Percentiles rank a stretch among this genome's conserved stretches.
Evolutionary conservation across 345 rosid species (phyloP).

Genomic region (Kandelia obovata): DNA sequence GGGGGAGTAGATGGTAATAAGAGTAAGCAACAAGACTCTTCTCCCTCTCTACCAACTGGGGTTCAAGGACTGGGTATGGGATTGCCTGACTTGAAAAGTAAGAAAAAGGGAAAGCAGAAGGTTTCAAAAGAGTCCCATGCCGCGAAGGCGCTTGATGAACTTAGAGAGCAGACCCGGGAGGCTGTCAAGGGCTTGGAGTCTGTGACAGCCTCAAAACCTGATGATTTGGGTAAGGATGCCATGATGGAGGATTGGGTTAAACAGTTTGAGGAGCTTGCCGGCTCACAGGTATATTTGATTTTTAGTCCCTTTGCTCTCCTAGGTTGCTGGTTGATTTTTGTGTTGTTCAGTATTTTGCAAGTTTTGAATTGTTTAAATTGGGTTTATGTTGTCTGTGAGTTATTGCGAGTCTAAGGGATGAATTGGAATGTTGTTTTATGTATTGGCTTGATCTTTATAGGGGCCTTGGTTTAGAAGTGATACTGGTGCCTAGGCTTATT

Average conservation of each 20-base stretch:
- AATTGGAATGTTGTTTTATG: too few species aligned
- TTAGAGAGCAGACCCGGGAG: conserved; percentile 82
- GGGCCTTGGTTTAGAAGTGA: too few species aligned
- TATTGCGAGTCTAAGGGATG: too few species aligned
- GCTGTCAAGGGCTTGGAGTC: conserved; percentile 80
- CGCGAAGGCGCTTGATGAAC: conserved; percentile 74
- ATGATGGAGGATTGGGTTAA: conserved; percentile 91
- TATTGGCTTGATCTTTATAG: too few species aligned
- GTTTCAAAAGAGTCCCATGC: conserved; percentile 66
- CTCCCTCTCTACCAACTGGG: conserved; percentile 47
- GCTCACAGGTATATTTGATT: conserved; percentile 52
- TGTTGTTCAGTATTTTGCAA: background rate
- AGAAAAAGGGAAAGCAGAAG: conserved; percentile 78
- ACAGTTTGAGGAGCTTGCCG: conserved; percentile 91
- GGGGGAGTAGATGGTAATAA: conserved; percentile 33
- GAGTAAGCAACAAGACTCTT: conserved; percentile 34
- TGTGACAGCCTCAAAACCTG: conserved; percentile 37
- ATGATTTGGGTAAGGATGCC: conserved; percentile 60
- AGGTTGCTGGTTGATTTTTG: background rate
- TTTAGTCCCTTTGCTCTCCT: conserved; percentile 1
- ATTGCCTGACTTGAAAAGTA: conserved; percentile 80
- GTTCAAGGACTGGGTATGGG: conserved; percentile 91
- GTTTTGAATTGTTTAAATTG: too few species aligned
- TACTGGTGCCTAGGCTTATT: too few species aligned
- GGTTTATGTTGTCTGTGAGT: too few species aligned